These are phyloP conservation scores for Tetracladium marchalianum DNA, from an alignment of 495 filamentous ascomycete genomes.

Conservation along the genomic window DNA sequence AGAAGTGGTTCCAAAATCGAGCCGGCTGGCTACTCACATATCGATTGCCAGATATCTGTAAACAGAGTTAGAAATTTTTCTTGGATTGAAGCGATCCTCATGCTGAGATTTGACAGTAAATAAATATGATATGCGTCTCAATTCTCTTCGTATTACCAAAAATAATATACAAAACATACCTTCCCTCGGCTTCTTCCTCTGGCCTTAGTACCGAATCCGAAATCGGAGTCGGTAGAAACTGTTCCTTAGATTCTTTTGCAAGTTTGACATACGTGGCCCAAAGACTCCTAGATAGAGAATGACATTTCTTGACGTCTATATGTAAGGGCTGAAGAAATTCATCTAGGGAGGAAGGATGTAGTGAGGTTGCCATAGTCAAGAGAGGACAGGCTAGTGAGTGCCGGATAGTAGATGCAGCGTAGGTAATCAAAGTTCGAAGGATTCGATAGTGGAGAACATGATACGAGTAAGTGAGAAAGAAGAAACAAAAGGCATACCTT, in stretches of 20 bases:
- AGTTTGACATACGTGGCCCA: constrained; percentile 50
- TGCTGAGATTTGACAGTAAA: no score
- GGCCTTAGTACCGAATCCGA: constrained; percentile 47
- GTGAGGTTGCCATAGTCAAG: constrained; percentile 18
- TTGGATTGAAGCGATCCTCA: no score
- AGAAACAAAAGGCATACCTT: not conserved
- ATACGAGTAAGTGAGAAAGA: not conserved
- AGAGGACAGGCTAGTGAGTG: not conserved
- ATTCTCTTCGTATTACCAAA: no score
- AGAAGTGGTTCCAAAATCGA: not conserved
- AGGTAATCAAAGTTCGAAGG: no score
- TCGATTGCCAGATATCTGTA: constrained; percentile 64
- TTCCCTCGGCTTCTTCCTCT: constrained; percentile 48
- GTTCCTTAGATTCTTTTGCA: constrained; percentile 53
- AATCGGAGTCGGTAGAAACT: constrained; percentile 74
- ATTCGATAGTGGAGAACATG: no score
- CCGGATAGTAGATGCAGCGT: no score
- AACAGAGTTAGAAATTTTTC: constrained; percentile 6
- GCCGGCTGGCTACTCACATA: constrained; percentile 35
- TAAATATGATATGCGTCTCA: no score
- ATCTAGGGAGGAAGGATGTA: constrained; percentile 18
- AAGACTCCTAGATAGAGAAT: constrained; percentile 52
- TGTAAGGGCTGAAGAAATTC: constrained; percentile 35
- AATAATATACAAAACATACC: constrained; percentile 24
- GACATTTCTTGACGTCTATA: constrained; percentile 35